Conservation (phyloP, 2,329 filamentous ascomycete species). For the Ophiocordyceps robertsii region DNA sequence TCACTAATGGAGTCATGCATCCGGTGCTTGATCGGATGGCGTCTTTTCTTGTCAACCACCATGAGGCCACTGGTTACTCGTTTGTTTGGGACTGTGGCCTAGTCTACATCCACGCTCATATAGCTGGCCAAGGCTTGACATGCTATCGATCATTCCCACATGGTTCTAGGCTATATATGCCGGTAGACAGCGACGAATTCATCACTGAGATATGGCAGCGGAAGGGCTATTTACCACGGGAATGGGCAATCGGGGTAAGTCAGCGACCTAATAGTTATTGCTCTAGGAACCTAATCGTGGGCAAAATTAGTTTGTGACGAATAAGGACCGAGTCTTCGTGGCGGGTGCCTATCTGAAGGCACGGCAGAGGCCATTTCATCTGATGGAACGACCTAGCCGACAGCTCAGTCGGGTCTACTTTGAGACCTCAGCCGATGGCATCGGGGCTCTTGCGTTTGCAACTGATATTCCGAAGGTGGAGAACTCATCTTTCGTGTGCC, state of each 20-base stretch:
- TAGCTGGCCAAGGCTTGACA: neutral
- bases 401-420: constrained; percentile 1
- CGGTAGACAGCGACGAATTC: neutral
- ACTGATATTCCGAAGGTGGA: neutral
- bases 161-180: neutral
- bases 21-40: neutral
- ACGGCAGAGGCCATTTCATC: neutral
- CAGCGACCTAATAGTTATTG: neutral
- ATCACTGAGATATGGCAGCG: constrained; percentile 2
- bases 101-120: neutral
- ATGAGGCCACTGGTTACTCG: neutral
- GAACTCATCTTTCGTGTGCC: neutral
- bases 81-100: neutral
- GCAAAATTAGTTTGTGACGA: constrained; percentile 1
- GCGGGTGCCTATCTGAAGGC: constrained; percentile 1
- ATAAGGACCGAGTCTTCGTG: constrained; percentile 2
- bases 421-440: neutral
- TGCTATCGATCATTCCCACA: neutral
- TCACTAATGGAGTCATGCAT: neutral
- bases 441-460: constrained; percentile 1
- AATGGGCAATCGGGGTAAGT: constrained; percentile 1
- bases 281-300: neutral
- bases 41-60: neutral
- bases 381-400: constrained; percentile 1
- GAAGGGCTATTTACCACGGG: neutral